Percentiles rank a stretch among this genome's conserved stretches.
These are phyloP conservation scores for Colletotrichum shisoi DNA, from an alignment of 2,329 filamentous ascomycete species.

Conservation along the genomic window DNA sequence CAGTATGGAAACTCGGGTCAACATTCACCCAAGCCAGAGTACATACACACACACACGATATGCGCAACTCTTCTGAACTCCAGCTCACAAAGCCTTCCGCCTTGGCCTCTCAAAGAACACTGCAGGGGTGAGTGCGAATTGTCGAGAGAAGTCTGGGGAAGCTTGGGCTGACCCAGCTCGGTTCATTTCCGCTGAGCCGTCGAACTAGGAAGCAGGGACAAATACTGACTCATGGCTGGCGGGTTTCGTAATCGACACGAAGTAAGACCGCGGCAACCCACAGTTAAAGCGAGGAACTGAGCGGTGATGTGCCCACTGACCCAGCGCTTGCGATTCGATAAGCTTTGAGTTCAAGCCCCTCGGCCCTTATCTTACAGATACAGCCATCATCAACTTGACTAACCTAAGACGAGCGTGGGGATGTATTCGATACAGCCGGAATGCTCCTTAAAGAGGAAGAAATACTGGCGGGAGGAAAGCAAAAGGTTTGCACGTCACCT, in stretches of 20 bases:
- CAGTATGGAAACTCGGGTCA: constrained; percentile 29
- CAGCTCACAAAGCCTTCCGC: constrained; percentile 23
- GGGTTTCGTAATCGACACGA: constrained; percentile 24
- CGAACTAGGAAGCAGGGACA: constrained; percentile 4
- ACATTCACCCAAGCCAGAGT: constrained; percentile 33
- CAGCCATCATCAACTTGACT: not conserved
- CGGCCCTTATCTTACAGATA: not conserved
- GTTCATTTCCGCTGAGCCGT: constrained; percentile 38
- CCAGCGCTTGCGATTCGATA: constrained; percentile 1
- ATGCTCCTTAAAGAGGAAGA: constrained; percentile 4
- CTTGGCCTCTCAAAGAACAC: constrained; percentile 23
- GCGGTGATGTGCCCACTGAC: constrained; percentile 20
- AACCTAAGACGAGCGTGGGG: constrained; percentile 9
- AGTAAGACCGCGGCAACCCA: constrained; percentile 6
- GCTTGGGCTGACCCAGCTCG: constrained; percentile 37
- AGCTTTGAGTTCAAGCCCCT: constrained; percentile 5
- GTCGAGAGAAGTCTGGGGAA: constrained; percentile 37
- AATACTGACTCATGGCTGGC: constrained; percentile 26
- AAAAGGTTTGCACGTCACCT: not conserved
- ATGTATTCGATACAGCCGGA: constrained; percentile 1
- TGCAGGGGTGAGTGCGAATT: constrained; percentile 28
- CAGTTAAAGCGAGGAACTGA: constrained; percentile 26
- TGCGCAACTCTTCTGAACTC: constrained; percentile 3
- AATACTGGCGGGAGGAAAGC: too few relatives aligned
- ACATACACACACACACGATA: constrained; percentile 7